These are phyloP conservation scores for Fusarium sarcochroum DNA, from an alignment of 2,329 filamentous ascomycete genomes.

Conservation along the genomic window DNA sequence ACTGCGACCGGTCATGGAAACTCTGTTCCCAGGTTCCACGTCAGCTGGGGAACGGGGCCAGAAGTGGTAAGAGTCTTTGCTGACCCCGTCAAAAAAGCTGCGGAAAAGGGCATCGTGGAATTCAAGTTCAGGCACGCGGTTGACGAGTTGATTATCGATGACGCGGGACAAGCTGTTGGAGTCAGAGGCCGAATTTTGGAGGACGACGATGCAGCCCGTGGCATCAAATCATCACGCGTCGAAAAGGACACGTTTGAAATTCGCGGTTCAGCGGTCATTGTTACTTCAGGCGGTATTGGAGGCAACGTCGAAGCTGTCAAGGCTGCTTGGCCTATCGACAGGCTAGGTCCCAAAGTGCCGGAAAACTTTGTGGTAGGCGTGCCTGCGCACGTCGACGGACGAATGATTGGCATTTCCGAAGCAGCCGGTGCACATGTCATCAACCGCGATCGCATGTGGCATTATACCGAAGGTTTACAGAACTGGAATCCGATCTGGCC, in stretches of 20 bases:
- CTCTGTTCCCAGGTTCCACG: slow-evolving; percentile 73
- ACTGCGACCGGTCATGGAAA: slow-evolving; percentile 71
- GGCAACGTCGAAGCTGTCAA: slow-evolving; percentile 73
- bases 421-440: slow-evolving; percentile 66
- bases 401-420: slow-evolving; percentile 72
- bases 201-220: slow-evolving; percentile 64
- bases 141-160: slow-evolving; percentile 69
- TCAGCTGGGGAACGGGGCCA: slow-evolving; percentile 73
- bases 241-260: slow-evolving; percentile 67
- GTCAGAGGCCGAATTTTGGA: slow-evolving; percentile 68
- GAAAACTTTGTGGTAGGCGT: slow-evolving; percentile 71
- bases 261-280: slow-evolving; percentile 65
- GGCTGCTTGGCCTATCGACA: slow-evolving; percentile 69
- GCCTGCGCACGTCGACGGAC: slow-evolving; percentile 74
- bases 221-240: slow-evolving; percentile 64
- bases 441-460: slow-evolving; percentile 76
- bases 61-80: slow-evolving; percentile 71
- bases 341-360: slow-evolving; percentile 69
- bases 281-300: slow-evolving; percentile 72
- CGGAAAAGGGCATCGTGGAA: slow-evolving; percentile 65
- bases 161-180: slow-evolving; percentile 65
- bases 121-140: slow-evolving; percentile 71
- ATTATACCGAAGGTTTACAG: slow-evolving; percentile 73
- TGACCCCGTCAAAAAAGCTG: slow-evolving; percentile 68
- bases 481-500: slow-evolving; percentile 77